Percentiles rank a stretch among this genome's conserved stretches.
These are phyloP conservation scores for Gymnopilus dilepis DNA, from an alignment of 768 basidiomycete species.

Conservation along the genomic window DNA sequence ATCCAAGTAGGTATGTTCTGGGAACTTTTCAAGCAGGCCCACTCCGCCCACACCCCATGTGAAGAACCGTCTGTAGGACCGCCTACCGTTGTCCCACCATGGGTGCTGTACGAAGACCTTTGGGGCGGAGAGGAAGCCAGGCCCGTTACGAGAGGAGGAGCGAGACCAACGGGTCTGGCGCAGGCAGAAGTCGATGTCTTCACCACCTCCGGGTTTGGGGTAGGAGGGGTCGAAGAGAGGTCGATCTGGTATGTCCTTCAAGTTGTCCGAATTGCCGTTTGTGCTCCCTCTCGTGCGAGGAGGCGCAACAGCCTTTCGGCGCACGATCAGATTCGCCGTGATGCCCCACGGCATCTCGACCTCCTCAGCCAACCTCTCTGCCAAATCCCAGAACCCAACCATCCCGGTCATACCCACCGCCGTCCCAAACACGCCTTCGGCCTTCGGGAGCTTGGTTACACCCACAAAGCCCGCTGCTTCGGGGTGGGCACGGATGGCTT, in stretches of 20 bases:
- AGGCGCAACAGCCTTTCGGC: constrained; percentile 48
- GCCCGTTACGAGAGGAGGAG: constrained; percentile 30
- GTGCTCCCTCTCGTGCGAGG: no score
- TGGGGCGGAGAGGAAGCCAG: constrained; percentile 55
- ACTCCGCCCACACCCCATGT: constrained; percentile 67
- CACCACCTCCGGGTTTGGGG: constrained; percentile 68
- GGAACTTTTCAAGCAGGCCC: constrained; percentile 51
- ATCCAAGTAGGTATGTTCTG: constrained; percentile 50
- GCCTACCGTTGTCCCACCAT: no score
- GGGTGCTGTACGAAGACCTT: constrained; percentile 57
- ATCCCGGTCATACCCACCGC: constrained; percentile 62
- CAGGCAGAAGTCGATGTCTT: constrained; percentile 64
- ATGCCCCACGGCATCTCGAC: constrained; percentile 66
- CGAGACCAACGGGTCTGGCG: constrained; percentile 47
- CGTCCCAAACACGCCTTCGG: constrained; percentile 52
- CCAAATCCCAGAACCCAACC: constrained; percentile 67
- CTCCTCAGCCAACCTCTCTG: constrained; percentile 42
- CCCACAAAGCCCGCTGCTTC: constrained; percentile 60
- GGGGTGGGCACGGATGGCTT: constrained; percentile 49
- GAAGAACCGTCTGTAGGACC: no score
- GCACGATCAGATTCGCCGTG: constrained; percentile 60
- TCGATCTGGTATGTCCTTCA: constrained; percentile 45
- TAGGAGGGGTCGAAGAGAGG: constrained; percentile 50
- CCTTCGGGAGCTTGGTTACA: constrained; percentile 52
- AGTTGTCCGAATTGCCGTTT: no score